Conservation (phyloP, 768 basidiomycete genomes). For the Royoungia palumana region DNA sequence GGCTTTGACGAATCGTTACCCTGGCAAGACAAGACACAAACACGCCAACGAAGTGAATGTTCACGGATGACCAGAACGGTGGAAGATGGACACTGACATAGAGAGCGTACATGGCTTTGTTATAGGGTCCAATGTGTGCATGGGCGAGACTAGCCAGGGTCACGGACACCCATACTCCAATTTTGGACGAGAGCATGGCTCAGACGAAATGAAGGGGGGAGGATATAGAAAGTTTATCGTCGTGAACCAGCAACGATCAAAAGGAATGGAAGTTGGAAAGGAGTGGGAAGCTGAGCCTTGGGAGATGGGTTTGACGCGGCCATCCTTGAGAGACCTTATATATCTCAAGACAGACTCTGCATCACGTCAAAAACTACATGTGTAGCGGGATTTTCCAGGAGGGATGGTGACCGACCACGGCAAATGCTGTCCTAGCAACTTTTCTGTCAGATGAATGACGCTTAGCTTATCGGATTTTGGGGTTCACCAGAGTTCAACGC, state of each 20-base stretch:
- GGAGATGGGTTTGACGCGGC: background rate
- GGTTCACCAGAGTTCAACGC: too few relatives aligned
- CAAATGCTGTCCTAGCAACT: too few relatives aligned
- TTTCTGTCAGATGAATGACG: too few relatives aligned
- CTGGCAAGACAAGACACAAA: background rate
- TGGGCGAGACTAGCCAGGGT: slow-evolving; percentile 9
- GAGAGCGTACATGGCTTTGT: background rate
- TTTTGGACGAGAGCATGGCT: slow-evolving; percentile 1
- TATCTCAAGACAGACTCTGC: background rate
- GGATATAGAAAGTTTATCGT: background rate
- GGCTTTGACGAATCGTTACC: background rate
- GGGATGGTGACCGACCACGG: too few relatives aligned
- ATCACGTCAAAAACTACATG: background rate
- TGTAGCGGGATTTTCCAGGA: too few relatives aligned
- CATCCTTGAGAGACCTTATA: slow-evolving; percentile 7
- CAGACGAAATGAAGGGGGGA: background rate
- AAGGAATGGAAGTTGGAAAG: background rate
- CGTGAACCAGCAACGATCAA: slow-evolving; percentile 5
- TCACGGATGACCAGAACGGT: too few relatives aligned
- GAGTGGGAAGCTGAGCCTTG: background rate
- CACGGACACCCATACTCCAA: slow-evolving; percentile 5
- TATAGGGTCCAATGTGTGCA: slow-evolving; percentile 1
- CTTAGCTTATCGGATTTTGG: too few relatives aligned
- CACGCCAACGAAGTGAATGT: background rate
- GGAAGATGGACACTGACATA: slow-evolving; percentile 5